Conservation (phyloP, 129 eudicot genomes). For the Dittrichia graveolens region DNA sequence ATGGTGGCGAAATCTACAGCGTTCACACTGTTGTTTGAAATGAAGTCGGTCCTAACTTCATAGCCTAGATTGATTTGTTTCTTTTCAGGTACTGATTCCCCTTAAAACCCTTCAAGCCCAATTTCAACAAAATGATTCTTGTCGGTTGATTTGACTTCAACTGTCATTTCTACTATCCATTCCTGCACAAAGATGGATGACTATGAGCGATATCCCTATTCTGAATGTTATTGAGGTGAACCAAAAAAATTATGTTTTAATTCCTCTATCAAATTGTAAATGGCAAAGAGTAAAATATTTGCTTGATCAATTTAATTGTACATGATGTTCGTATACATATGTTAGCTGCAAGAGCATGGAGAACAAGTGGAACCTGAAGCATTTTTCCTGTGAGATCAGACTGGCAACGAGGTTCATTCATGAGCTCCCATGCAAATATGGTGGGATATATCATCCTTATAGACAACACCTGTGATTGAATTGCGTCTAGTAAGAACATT, state of each 20-base stretch:
- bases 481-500: conserved; percentile 31
- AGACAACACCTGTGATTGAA: conserved; percentile 44
- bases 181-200: conserved; percentile 13
- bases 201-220: background rate
- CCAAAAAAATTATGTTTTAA: too few relatives aligned
- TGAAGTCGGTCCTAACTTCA: conserved; percentile 46
- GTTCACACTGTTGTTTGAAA: conserved; percentile 32
- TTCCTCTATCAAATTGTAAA: too few relatives aligned
- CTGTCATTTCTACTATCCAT: conserved; percentile 50
- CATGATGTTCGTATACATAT: background rate
- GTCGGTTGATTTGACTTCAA: conserved; percentile 46
- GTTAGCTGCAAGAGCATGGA: background rate
- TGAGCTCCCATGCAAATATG: conserved; percentile 69
- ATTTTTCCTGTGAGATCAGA: conserved; percentile 52
- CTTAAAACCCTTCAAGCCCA: conserved; percentile 52
- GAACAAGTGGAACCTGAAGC: conserved; percentile 37
- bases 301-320: background rate
- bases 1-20: conserved; percentile 49
- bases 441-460: conserved; percentile 63
- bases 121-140: conserved; percentile 47
- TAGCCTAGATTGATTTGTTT: conserved; percentile 43
- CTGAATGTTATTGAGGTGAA: background rate
- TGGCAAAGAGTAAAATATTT: too few relatives aligned
- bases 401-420: conserved; percentile 69
- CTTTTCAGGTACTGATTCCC: conserved; percentile 37